Evolutionary conservation across 2,329 filamentous ascomycete species (phyloP), one percentile per base, ranked within the genome.

Genomic region (Fusarium napiforme): DNA sequence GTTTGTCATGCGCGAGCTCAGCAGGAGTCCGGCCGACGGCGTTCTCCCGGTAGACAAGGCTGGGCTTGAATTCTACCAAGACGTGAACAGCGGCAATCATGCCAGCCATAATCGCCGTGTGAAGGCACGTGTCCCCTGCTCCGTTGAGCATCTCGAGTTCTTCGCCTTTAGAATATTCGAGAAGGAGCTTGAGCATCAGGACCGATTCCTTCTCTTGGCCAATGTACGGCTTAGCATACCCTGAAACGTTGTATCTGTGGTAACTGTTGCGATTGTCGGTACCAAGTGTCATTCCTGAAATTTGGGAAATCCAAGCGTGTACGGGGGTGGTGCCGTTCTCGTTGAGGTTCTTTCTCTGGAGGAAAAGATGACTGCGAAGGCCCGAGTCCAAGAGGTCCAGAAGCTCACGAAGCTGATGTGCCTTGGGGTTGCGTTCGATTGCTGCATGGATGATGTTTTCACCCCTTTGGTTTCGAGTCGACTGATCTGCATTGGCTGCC

Each of bases 21-120:
- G 87, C 85, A 0, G 93, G 92, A 0, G 93, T 96, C 21, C 89
- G 87, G 4, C 94, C 94, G 0, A 93, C 93, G 0, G 93, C 89
- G 74, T 95, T 95, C 79, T 96, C 94, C 28, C 91, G 88, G 74
- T 89, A 87, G 1, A 94, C 82, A 4, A 95, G 84, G 32, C 85
- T 84, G 0, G 91, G 88, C 23, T 88, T 85, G 72, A 83, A 83
- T 15, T 87, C 82, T 16, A 95, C 81, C 7, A 93, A 76, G 6
- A 83, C 76, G 19, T 83, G 80, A 43, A 83, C 75, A 3, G 87
- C 73, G 40, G 77, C 78, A 12, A 83, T 73, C 40, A 82, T 73
- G 18, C 81, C 75, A 12, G 80, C 78, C 61, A 82, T 78, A 26
- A 90, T 85, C 16, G 87, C 85, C 1, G 84, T 86, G 76, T 94